Evolutionary conservation across 1,284 basidiomycete genomes (phyloP).

Genomic region (Kalmanozyma brasiliensis): DNA sequence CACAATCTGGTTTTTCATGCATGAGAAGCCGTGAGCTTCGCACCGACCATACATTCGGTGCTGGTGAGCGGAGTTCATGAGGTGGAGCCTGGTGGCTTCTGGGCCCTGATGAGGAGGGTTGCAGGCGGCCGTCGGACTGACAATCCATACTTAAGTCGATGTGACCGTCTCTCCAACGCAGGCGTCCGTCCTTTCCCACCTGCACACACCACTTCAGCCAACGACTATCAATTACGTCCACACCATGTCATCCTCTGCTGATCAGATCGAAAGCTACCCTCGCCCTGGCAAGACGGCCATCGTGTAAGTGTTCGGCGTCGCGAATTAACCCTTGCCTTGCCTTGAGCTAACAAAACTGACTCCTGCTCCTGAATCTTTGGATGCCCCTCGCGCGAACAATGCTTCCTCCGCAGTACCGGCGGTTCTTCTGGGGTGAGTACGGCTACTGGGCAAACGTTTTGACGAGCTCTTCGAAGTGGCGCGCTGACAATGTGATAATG

Average conservation of each 20-base stretch:
- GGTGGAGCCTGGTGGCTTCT: no score
- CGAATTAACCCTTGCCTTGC: neutral
- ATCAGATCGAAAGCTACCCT: constrained; percentile 43
- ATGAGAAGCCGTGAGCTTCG: constrained; percentile 6
- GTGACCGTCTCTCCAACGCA: neutral
- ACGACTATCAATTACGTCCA: neutral
- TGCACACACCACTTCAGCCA: neutral
- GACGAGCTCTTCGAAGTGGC: neutral
- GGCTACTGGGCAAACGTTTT: no score
- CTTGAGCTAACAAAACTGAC: neutral
- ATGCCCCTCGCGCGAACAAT: no score
- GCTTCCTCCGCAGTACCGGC: constrained; percentile 43
- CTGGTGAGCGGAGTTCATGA: neutral
- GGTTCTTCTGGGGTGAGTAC: constrained; percentile 50
- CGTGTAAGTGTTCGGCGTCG: constrained; percentile 36
- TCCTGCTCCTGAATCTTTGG: no score
- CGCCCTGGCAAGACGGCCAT: constrained; percentile 54
- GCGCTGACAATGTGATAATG: constrained; percentile 1
- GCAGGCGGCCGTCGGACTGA: no score
- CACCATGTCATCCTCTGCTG: constrained; percentile 23
- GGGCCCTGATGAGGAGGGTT: no score
- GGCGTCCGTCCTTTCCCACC: neutral
- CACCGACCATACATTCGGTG: constrained; percentile 12
- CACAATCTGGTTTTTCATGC: neutral
- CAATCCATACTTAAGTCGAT: neutral